Percentiles rank a stretch among this genome's conserved stretches.
phyloP scores from a whole-genome alignment of 768 basidiomycete genomes.

The Coprinellus micaceus region DNA sequence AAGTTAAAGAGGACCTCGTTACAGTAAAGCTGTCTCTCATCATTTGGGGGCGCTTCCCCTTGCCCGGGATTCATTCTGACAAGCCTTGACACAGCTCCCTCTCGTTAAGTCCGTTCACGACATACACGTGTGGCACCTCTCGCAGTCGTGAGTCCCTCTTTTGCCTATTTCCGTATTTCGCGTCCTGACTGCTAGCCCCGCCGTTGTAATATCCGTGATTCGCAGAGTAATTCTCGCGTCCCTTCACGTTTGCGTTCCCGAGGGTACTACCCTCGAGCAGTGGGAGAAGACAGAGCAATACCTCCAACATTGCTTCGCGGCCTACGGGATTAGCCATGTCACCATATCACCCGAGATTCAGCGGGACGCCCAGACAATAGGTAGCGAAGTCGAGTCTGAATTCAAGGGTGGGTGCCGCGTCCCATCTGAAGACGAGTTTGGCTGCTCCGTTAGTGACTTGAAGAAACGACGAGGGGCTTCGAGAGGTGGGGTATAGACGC shows the following conservation, averaged over 20 bases:
- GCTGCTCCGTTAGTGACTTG: conserved; percentile 39
- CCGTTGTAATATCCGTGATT: not conserved
- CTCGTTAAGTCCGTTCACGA: conserved; percentile 48
- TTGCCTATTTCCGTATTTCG: conserved; percentile 1
- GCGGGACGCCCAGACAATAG: conserved; percentile 28
- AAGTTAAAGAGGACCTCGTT: conserved; percentile 45
- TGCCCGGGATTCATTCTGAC: not conserved
- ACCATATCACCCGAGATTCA: conserved; percentile 52
- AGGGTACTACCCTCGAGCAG: conserved; percentile 42
- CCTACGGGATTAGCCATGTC: conserved; percentile 51
- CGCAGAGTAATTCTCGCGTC: conserved; percentile 48
- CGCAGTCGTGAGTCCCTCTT: conserved; percentile 39
- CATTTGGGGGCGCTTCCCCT: not conserved
- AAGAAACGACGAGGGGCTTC: conserved; percentile 29
- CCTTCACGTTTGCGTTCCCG: conserved; percentile 49
- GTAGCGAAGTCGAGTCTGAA: conserved; percentile 25
- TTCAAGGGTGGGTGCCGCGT: conserved; percentile 28
- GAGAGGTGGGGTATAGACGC: conserved; percentile 6
- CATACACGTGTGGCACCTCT: conserved; percentile 54
- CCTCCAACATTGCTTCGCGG: conserved; percentile 49
- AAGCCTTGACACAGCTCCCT: conserved; percentile 30
- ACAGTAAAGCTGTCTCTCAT: conserved; percentile 28
- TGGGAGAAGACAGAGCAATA: conserved; percentile 49
- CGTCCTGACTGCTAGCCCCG: conserved; percentile 1
- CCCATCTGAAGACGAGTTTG: conserved; percentile 37